Conservation (phyloP, 148 eudicot genomes). For the Rhododendron kiyosumense region DNA sequence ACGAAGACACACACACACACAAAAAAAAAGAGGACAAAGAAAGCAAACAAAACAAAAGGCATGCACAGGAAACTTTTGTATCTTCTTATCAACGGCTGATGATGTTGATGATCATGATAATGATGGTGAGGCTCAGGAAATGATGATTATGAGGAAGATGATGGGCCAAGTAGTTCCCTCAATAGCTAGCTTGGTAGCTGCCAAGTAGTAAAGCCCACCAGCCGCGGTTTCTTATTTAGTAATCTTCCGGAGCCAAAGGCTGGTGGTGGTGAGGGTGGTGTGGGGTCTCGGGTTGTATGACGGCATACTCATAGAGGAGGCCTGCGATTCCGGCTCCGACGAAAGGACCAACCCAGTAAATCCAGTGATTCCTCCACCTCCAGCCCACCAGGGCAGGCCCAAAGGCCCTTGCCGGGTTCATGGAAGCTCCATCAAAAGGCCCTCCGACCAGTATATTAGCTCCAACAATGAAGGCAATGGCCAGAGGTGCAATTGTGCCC, state of each 20-base stretch:
- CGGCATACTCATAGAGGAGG: constrained; percentile 43
- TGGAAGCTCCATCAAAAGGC: constrained; percentile 45
- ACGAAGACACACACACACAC: neutral
- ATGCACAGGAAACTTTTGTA: neutral
- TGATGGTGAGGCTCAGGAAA: neutral
- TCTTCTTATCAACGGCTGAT: neutral
- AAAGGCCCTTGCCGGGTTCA: constrained; percentile 54
- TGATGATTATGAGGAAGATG: neutral
- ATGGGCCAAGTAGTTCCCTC: neutral
- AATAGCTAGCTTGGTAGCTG: neutral
- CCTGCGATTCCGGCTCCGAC: constrained; percentile 40
- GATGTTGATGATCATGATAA: neutral
- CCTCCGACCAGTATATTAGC: constrained; percentile 51
- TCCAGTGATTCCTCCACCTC: constrained; percentile 53
- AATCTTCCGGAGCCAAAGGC: constrained; percentile 71
- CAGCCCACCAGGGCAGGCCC: constrained; percentile 56
- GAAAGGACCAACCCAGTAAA: constrained; percentile 55
- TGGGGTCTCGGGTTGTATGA: constrained; percentile 34
- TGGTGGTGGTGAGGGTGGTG: constrained; percentile 40
- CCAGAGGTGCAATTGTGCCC: constrained; percentile 44
- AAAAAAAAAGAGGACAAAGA: neutral
- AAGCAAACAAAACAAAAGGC: neutral
- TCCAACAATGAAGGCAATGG: constrained; percentile 43
- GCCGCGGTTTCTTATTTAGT: constrained; percentile 20
- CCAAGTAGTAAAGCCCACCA: neutral